These are phyloP conservation scores for Microdochium trichocladiopsis DNA, from an alignment of 2,329 filamentous ascomycete species.

Conservation along the genomic window DNA sequence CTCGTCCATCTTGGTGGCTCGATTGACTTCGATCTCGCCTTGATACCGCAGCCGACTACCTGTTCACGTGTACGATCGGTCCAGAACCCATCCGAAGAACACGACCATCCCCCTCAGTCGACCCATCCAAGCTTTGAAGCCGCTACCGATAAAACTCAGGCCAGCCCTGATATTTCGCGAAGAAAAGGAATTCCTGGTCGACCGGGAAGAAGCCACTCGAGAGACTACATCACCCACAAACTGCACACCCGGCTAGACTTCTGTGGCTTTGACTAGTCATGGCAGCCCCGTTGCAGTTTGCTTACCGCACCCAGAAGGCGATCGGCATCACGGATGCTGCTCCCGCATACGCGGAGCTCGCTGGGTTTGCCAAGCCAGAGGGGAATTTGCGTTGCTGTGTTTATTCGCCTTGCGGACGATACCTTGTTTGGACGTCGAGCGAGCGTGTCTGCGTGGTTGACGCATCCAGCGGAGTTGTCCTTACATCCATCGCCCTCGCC, in stretches of 20 bases:
- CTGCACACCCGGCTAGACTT: conserved; percentile 5
- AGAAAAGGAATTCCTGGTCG: neutral
- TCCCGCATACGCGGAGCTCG: conserved; percentile 77
- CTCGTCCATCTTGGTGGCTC: neutral
- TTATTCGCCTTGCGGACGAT: conserved; percentile 93
- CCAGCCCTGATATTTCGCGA: neutral
- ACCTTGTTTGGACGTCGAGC: conserved; percentile 89
- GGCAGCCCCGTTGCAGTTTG: conserved; percentile 89
- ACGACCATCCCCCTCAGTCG: neutral
- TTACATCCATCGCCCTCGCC: conserved; percentile 68
- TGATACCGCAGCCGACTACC: neutral
- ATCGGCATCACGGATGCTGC: conserved; percentile 91
- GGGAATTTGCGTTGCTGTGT: conserved; percentile 90
- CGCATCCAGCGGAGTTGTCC: conserved; percentile 64
- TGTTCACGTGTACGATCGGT: neutral
- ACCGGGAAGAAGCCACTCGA: neutral
- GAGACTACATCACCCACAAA: neutral
- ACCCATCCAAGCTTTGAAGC: neutral
- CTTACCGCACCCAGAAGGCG: conserved; percentile 93
- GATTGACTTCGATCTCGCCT: neutral
- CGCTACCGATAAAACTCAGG: neutral
- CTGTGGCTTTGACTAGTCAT: conserved; percentile 93
- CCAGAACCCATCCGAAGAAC: neutral
- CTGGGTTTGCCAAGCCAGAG: conserved; percentile 81
- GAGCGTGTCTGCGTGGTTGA: conserved; percentile 84